phyloP scores from a whole-genome alignment of 768 basidiomycete genomes.

The Russula vinacea region DNA sequence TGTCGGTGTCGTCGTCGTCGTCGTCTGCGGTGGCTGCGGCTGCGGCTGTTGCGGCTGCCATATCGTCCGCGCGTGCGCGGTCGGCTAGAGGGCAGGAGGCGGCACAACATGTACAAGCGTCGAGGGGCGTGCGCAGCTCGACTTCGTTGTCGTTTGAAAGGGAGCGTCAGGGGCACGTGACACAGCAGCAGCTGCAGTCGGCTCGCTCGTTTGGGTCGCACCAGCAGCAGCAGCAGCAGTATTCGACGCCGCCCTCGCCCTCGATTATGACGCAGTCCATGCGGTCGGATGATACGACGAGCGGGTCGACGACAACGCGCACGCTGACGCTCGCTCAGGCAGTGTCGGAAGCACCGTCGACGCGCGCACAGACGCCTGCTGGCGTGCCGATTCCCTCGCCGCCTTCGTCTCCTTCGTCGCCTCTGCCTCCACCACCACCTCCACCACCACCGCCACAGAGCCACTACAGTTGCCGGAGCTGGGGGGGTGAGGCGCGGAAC shows the following conservation, averaged over 20 bases:
- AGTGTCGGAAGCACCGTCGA: background rate
- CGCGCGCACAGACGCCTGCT: conserved; percentile 17
- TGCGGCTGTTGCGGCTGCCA: background rate
- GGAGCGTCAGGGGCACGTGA: conserved; percentile 25
- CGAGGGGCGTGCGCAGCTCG: conserved; percentile 26
- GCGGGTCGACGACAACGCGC: conserved; percentile 14
- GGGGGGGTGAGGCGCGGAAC: too few species aligned
- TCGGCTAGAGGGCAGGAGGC: conserved; percentile 11
- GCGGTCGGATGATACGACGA: conserved; percentile 24
- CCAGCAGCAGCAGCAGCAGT: background rate
- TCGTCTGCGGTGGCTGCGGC: background rate
- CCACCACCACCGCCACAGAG: background rate
- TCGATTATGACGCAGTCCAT: conserved; percentile 30
- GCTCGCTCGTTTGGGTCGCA: conserved; percentile 10
- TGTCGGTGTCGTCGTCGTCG: background rate
- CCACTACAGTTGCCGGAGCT: too few species aligned
- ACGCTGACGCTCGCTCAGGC: conserved; percentile 30
- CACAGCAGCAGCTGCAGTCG: background rate
- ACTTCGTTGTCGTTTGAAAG: conserved; percentile 18
- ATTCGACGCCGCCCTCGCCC: conserved; percentile 14
- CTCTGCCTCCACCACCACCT: too few species aligned
- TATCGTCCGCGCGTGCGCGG: background rate
- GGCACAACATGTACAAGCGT: too few species aligned
- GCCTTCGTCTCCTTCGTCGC: background rate
- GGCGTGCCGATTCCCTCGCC: conserved; percentile 8